Base-by-base conservation (phyloP, 805 yeast species). In the Candida orba region DNA sequence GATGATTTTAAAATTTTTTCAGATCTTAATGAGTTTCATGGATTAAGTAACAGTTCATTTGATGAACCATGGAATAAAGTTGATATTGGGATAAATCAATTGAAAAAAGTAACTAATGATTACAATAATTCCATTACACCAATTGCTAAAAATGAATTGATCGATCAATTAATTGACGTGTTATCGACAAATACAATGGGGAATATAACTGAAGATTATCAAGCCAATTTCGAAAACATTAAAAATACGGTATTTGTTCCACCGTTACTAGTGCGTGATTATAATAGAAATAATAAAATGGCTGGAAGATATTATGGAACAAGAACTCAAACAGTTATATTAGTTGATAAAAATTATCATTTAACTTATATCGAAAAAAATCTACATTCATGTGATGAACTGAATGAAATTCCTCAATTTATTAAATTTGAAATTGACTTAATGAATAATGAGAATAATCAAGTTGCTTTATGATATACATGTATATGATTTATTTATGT, bases 41-140 rank as follows among this genome's bases (percentile, higher is more conserved):
- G 87, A 1, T 54, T 85, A 13, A 81, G 90, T 1, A 85, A 85
- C 57, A 82, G 90, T 3, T 63, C 76, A n/a, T 75, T 68, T 51
- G 67, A 71, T 27, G 68, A 77, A 23, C 83, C 86, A 7, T 90
- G 98, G 97, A 72, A 74, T 0, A 91, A 90, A 54, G 83, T 83
- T 0, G 51, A 56, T 5, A 42, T 64, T 6, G 96, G 91, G 0
- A 72, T 68, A 59, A 57, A 56, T 53, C 67, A 60, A 45, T 62
- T 79, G 41, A 64, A 60, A 37, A 57, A 57, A 17, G 53, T 64
- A 37, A 60, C 71, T 6, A 40, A 42, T 2, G 45, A 46, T 3
- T 52, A 64, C 5, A 27, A 27, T 8, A 56, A 52, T 10, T 33
- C 43, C 2, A 46, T 51, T 45, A 40, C 44, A 8, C 58, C 37